These are phyloP conservation scores for Pseudocercospora pini-densiflorae DNA, from an alignment of 2,329 filamentous ascomycete genomes.

Conservation along the genomic window DNA sequence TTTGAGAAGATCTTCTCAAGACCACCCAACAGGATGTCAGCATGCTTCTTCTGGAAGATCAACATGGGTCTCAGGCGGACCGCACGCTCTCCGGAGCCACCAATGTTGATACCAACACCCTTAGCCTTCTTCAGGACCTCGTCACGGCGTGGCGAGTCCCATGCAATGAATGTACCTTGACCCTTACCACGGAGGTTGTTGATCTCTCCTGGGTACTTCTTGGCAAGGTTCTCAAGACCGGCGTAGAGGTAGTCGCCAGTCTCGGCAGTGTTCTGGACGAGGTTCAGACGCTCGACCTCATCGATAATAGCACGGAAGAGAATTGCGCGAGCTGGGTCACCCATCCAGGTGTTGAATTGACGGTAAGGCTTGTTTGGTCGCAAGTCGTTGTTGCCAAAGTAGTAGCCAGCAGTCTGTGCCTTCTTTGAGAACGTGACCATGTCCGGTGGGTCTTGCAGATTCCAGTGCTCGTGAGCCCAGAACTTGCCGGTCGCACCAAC, in stretches of 20 bases:
- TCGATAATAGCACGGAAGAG: conserved; percentile 85
- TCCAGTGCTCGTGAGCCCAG: conserved; percentile 98
- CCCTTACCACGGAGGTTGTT: conserved; percentile 84
- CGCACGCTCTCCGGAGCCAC: conserved; percentile 75
- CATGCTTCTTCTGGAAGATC: conserved; percentile 89
- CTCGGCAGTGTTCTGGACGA: conserved; percentile 78
- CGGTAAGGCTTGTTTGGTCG: conserved; percentile 92
- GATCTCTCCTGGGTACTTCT: conserved; percentile 76
- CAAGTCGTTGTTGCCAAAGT: conserved; percentile 79
- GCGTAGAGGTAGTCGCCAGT: conserved; percentile 79
- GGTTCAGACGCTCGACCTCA: conserved; percentile 74
- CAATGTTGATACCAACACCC: conserved; percentile 82
- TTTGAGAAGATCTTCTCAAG: conserved; percentile 41
- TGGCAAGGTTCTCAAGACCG: conserved; percentile 69
- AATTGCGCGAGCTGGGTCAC: conserved; percentile 81
- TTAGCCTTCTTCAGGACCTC: conserved; percentile 80
- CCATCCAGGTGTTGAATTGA: conserved; percentile 95
- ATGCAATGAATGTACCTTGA: conserved; percentile 90
- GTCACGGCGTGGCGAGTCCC: conserved; percentile 81
- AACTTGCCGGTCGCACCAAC: conserved; percentile 92
- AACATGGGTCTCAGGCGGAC: conserved; percentile 88
- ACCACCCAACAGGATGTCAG: conserved; percentile 73
- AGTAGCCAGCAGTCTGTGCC: conserved; percentile 91
- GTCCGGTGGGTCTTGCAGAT: conserved; percentile 77
- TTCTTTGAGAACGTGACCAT: conserved; percentile 97